Evolutionary conservation across 2,329 filamentous ascomycete species (phyloP), one percentile per base, ranked within the genome.

Genomic region (Claviceps maximensis): DNA sequence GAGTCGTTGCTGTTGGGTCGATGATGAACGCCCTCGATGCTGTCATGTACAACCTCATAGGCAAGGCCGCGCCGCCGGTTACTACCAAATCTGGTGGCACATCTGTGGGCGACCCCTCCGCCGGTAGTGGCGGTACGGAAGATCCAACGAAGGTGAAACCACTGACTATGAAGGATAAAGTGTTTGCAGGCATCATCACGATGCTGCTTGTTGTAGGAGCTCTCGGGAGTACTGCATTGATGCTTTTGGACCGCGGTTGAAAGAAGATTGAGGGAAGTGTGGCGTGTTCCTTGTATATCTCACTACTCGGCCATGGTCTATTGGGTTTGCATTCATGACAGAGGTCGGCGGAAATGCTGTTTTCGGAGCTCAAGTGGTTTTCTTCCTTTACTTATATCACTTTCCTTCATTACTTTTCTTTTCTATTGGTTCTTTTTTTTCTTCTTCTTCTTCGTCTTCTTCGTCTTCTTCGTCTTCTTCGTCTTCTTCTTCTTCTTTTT

Each of bases 1-100:
- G 78, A 5, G 63, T 69, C 21, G 71, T 70, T 13, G 84, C 84
- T 52, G 82, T 87, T 9, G 84, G 84, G 44, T 74, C 84, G 64
- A 80, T 87, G 71, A 84, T 87, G 76, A 82, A 78, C 59, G 82
- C 80, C 0, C 70, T 86, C 27, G 75, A 78, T 27, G 76, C 83
- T 13, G 69, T 87, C 58, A 80, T 80, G 65, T 82, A 81, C 53
- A 78, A 75, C 45, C 69, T 86, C 12, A 67, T 80, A 42, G 64
- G 70, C 44, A 63, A 65, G n/a, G 60, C 59, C 2, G 62, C 66
- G 15, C 66, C 66, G 1, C 76, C 80, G 0, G 69, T 76, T 15
- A 82, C 80, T 0, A 70, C 71, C 0, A 62, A 69, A 3, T 77
- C 74, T 1, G 83, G 83, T 36, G 84, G 83, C 50, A 84, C 77